These are phyloP conservation scores for Colletotrichum sp. DNA, from an alignment of 2,329 filamentous ascomycete genomes.

Conservation along the genomic window DNA sequence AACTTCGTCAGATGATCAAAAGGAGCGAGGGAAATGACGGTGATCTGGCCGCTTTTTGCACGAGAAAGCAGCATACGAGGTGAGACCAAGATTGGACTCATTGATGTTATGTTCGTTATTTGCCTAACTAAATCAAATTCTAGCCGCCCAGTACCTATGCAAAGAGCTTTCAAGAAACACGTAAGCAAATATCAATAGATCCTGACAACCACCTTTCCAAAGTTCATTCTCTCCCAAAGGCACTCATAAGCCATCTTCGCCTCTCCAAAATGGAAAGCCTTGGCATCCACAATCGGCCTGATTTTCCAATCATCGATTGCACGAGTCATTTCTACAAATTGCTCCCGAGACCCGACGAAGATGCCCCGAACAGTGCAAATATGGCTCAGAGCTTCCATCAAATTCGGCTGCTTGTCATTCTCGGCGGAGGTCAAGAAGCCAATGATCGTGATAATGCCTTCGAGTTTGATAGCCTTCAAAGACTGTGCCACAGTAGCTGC, in stretches of 20 bases:
- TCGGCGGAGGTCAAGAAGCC: not conserved
- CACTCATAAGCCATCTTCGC: not conserved
- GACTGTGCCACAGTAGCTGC: not conserved
- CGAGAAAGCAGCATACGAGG: too few species aligned
- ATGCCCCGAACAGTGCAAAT: not conserved
- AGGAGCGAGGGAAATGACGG: too few species aligned
- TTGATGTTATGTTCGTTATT: too few species aligned
- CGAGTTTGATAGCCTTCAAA: not conserved
- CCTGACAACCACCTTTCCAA: not conserved
- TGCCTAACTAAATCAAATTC: too few species aligned
- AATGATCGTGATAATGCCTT: not conserved
- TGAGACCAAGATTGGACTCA: too few species aligned
- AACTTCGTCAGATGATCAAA: too few species aligned
- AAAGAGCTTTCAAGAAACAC: not conserved
- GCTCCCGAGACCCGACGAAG: not conserved
- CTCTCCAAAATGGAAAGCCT: fast-evolving
- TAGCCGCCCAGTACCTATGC: too few species aligned
- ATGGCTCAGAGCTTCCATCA: not conserved
- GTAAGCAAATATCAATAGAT: too few species aligned
- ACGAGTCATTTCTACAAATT: not conserved
- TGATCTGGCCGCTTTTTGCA: too few species aligned
- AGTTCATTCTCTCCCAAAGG: too few species aligned
- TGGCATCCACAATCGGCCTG: fast-evolving
- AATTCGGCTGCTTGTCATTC: not conserved
- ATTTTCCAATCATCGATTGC: not conserved